Conservation (phyloP, 371 early-diverging fungal genomes). For the Rhizopus arrhizus region DNA sequence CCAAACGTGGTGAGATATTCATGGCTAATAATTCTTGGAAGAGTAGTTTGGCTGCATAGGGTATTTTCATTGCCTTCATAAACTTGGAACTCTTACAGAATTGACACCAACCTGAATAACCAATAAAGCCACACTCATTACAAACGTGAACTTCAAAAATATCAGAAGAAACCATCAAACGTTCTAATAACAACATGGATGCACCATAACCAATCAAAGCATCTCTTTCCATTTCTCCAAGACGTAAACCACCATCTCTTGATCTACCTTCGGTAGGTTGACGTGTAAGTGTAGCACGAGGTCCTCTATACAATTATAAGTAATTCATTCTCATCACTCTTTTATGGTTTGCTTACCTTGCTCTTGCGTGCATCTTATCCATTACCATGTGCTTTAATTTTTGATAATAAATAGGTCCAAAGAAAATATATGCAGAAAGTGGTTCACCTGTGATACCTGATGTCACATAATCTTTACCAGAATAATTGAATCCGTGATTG, state of each 20-base stretch:
- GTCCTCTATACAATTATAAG: slow-evolving; percentile 67
- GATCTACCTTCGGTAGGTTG: slow-evolving; percentile 99
- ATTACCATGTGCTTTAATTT: slow-evolving; percentile 99
- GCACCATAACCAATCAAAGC: slow-evolving; percentile 99
- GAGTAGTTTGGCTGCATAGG: slow-evolving; percentile 95
- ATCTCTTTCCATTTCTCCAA: slow-evolving; percentile 99
- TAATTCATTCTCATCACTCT: background rate
- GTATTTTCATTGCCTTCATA: slow-evolving; percentile 92
- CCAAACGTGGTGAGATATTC: slow-evolving; percentile 90
- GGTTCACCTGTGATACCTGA: slow-evolving; percentile 94
- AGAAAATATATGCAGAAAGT: slow-evolving; percentile 95
- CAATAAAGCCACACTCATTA: slow-evolving; percentile 91
- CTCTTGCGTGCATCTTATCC: slow-evolving; percentile 99
- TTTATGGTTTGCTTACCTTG: slow-evolving; percentile 55
- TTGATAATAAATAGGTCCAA: slow-evolving; percentile 98
- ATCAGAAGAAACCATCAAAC: slow-evolving; percentile 96
- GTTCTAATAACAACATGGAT: slow-evolving; percentile 89
- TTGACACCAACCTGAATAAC: slow-evolving; percentile 95
- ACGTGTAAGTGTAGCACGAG: slow-evolving; percentile 92
- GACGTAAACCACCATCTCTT: slow-evolving; percentile 96
- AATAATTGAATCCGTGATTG: slow-evolving; percentile 96
- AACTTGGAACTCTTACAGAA: slow-evolving; percentile 87
- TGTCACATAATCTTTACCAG: slow-evolving; percentile 99
- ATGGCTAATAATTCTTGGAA: slow-evolving; percentile 98
- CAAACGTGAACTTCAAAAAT: slow-evolving; percentile 94